phyloP scores from a whole-genome alignment of 192 early-diverging fungal genomes.

The Radiomyces spectabilis region DNA sequence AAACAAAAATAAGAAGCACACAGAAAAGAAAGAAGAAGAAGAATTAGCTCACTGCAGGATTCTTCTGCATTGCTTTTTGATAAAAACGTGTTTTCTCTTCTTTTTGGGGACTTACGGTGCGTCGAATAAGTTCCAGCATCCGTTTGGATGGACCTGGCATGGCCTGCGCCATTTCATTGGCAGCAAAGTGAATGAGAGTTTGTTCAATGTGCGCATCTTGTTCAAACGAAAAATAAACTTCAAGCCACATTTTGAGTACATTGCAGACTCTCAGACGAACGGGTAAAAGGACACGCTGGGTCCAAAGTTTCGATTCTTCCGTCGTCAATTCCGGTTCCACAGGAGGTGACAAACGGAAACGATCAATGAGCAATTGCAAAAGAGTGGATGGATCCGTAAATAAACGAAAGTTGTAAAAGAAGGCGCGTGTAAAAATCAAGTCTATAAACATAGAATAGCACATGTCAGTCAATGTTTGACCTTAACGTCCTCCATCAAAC shows the following conservation, averaged over 20 bases:
- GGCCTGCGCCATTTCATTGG: slow-evolving; percentile 57
- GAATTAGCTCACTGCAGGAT: neutral
- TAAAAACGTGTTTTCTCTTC: neutral
- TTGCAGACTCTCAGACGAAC: slow-evolving; percentile 64
- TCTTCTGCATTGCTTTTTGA: too few relatives aligned
- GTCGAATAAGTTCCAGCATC: slow-evolving; percentile 67
- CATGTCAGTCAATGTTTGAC: neutral
- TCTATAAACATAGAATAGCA: slow-evolving; percentile 4
- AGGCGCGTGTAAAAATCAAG: slow-evolving; percentile 42
- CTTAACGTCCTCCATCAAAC: neutral
- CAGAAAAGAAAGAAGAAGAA: neutral
- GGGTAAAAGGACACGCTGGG: slow-evolving; percentile 47
- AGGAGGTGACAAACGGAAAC: slow-evolving; percentile 49
- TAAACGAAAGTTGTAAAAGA: slow-evolving; percentile 72
- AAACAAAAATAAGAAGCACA: neutral
- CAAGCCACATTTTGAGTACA: slow-evolving; percentile 72
- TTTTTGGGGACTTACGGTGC: slow-evolving; percentile 30
- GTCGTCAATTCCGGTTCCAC: slow-evolving; percentile 30
- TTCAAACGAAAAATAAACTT: slow-evolving; percentile 48
- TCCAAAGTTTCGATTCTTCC: slow-evolving; percentile 48
- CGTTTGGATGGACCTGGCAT: slow-evolving; percentile 60
- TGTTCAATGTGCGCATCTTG: slow-evolving; percentile 60
- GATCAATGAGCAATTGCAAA: slow-evolving; percentile 44
- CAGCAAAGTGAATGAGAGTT: slow-evolving; percentile 58
- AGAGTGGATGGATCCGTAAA: slow-evolving; percentile 61